A percentile compares a stretch with the other conserved stretches of the same genome.
These are phyloP conservation scores for Saccharomyces paradoxus DNA, from an alignment of 805 yeast genomes.

Conservation along the genomic window DNA sequence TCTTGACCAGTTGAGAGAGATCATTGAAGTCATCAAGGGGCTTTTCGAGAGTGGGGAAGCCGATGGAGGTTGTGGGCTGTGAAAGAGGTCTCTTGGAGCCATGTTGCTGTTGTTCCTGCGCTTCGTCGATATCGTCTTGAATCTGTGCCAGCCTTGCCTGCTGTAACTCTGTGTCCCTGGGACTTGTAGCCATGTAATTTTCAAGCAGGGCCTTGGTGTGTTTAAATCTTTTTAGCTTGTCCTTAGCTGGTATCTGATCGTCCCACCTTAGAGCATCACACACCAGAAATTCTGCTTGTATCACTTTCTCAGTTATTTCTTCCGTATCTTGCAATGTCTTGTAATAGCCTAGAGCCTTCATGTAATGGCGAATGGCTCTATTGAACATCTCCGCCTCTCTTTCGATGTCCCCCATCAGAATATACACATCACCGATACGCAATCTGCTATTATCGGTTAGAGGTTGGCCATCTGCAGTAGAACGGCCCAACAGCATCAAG, in stretches of 20 bases:
- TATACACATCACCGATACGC: constrained; percentile 66
- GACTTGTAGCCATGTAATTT: constrained; percentile 1
- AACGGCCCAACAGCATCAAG: constrained; percentile 17
- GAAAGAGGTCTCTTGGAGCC: neutral
- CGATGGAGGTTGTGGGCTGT: neutral
- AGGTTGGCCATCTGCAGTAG: neutral
- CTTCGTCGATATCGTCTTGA: constrained; percentile 46
- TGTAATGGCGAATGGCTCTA: constrained; percentile 68
- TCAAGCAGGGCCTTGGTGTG: constrained; percentile 1
- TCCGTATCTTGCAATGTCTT: constrained; percentile 29
- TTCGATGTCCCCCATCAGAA: constrained; percentile 80
- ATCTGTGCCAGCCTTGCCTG: constrained; percentile 47
- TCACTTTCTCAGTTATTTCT: neutral
- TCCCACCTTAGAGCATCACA: neutral
- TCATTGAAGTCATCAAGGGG: constrained; percentile 43
- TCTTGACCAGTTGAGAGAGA: constrained; percentile 54
- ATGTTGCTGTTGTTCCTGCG: constrained; percentile 27
- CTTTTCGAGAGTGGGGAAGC: neutral
- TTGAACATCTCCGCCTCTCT: constrained; percentile 81
- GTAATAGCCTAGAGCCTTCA: constrained; percentile 39
- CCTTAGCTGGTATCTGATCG: neutral
- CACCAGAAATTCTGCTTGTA: neutral
- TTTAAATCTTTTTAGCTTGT: neutral
- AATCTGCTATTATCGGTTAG: constrained; percentile 12
- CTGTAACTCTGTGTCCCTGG: constrained; percentile 32